A percentile compares a stretch with the other conserved stretches of the same genome.
Evolutionary conservation across 441 rosid genomes (phyloP).

Genomic region (Geranium incanum): DNA sequence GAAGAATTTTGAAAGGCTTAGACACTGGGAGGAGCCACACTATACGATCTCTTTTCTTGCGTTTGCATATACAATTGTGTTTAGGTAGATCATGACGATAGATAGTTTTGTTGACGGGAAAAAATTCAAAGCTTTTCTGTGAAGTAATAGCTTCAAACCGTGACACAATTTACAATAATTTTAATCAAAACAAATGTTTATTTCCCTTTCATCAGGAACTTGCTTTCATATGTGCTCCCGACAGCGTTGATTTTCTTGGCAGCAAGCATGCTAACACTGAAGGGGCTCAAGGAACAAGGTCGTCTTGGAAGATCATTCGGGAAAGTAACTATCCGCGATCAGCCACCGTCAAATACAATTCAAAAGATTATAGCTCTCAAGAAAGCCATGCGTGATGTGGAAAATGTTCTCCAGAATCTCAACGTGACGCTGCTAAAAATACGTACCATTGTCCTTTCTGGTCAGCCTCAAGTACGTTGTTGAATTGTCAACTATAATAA

Average conservation of each 20-base stretch:
- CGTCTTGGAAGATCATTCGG: conserved; percentile 91
- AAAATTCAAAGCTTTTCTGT: too few relatives aligned
- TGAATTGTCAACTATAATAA: not conserved
- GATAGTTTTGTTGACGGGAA: not conserved
- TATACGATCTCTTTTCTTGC: conserved; percentile 71
- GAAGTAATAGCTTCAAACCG: too few relatives aligned
- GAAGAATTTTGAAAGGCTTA: conserved; percentile 59
- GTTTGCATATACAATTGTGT: conserved; percentile 50
- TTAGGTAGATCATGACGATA: conserved; percentile 16
- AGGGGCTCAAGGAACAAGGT: conserved; percentile 90
- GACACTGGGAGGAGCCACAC: conserved; percentile 88
- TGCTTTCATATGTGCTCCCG: conserved; percentile 66
- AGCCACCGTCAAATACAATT: conserved; percentile 95
- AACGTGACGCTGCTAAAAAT: conserved; percentile 73
- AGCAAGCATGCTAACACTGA: conserved; percentile 74
- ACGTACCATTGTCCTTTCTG: conserved; percentile 70
- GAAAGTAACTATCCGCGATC: conserved; percentile 74
- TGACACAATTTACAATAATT: too few relatives aligned
- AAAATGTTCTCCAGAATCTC: conserved; percentile 71
- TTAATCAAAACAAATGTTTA: not conserved
- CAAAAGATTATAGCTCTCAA: conserved; percentile 85
- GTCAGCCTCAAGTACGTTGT: conserved; percentile 78
- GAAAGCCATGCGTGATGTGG: conserved; percentile 84
- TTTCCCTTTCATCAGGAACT: conserved; percentile 42
- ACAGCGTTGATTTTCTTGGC: conserved; percentile 54